Percentiles rank a stretch among this genome's conserved stretches.
phyloP scores from a whole-genome alignment of 495 filamentous ascomycete genomes.

The Hypoxylon fuscum region DNA sequence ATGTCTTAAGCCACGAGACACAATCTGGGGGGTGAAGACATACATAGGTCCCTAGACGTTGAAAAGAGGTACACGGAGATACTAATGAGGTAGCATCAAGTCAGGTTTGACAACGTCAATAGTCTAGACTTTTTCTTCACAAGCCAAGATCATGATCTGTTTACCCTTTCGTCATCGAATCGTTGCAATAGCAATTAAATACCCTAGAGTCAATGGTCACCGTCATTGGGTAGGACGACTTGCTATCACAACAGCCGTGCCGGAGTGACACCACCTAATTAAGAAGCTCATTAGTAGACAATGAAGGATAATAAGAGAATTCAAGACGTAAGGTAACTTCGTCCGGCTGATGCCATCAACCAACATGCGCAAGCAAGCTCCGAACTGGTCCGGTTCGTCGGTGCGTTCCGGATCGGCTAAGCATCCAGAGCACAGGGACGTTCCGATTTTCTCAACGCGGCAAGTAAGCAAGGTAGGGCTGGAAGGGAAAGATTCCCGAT shows the following conservation, averaged over 20 bases:
- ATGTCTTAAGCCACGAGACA: constrained; percentile 2
- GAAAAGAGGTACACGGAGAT: constrained; percentile 10
- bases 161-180: constrained; percentile 12
- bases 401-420: constrained; percentile 34
- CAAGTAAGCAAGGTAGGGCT: constrained; percentile 21
- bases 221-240: constrained; percentile 12
- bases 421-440: constrained; percentile 10
- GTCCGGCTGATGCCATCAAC: neutral
- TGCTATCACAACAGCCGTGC: constrained; percentile 6
- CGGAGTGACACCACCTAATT: constrained; percentile 14
- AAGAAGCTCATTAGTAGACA: constrained; percentile 10
- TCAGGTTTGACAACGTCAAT: constrained; percentile 18
- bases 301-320: neutral
- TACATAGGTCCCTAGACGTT: neutral
- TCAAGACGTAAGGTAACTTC: constrained; percentile 15
- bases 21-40: neutral
- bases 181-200: constrained; percentile 14
- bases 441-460: constrained; percentile 9
- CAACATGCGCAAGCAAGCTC: constrained; percentile 12
- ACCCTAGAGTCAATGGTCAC: constrained; percentile 1
- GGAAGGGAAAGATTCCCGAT: constrained; percentile 7
- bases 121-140: neutral
- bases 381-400: constrained; percentile 29
- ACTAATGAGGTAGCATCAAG: constrained; percentile 11
- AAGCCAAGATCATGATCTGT: constrained; percentile 5